A percentile compares a stretch with the other conserved stretches of the same genome.
phyloP scores from a whole-genome alignment of 139 green algal genomes.

The Desmodesmus armatus region DNA sequence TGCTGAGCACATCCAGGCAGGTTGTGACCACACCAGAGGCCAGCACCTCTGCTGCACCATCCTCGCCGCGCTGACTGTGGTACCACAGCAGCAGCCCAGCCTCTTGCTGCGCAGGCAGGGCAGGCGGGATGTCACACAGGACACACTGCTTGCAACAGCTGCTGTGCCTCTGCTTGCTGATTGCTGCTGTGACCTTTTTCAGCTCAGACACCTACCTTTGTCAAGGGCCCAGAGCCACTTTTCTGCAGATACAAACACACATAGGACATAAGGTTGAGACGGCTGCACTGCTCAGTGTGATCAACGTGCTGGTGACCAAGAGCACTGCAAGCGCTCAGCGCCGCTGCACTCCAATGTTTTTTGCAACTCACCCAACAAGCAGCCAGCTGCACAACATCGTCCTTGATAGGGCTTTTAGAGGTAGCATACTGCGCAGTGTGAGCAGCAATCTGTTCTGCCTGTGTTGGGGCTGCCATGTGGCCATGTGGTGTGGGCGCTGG shows the following conservation, averaged over 20 bases:
- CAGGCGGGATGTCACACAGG: not conserved
- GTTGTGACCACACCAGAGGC: conserved; percentile 1
- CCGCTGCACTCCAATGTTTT: not conserved
- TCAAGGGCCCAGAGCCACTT: conserved; percentile 7
- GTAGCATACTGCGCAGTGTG: not conserved
- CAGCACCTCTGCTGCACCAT: conserved; percentile 11
- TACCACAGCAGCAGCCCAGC: conserved; percentile 30
- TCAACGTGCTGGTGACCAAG: no score
- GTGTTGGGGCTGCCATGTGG: no score
- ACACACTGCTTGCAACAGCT: not conserved
- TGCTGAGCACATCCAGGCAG: conserved; percentile 7
- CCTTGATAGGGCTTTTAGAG: no score
- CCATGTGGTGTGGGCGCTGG: no score
- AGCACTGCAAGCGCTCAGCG: no score
- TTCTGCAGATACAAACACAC: not conserved
- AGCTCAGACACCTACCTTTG: not conserved
- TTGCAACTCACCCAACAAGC: not conserved
- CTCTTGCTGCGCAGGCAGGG: conserved; percentile 17
- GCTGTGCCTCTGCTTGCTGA: not conserved
- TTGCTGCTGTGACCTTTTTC: not conserved
- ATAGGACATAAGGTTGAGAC: not conserved
- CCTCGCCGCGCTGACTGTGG: conserved; percentile 16
- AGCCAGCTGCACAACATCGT: not conserved
- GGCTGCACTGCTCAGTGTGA: not conserved
- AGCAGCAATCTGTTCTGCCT: not conserved